Evolutionary conservation across 768 basidiomycete genomes (phyloP).

Genomic region (Phlegmacium glaucopus): DNA sequence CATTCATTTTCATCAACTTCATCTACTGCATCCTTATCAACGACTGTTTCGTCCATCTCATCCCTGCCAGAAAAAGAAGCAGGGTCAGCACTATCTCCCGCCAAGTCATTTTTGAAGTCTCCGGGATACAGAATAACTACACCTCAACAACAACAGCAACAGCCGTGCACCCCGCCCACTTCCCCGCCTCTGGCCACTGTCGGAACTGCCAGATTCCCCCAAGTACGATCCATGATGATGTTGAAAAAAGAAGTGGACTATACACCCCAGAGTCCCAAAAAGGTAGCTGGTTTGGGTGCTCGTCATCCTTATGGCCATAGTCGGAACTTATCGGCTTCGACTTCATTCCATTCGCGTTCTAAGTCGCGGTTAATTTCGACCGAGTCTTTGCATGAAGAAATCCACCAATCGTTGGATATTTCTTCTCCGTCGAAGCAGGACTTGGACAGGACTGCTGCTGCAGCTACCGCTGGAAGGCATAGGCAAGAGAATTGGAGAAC

Average conservation of each 20-base stretch:
- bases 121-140: conserved; percentile 12
- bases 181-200: conserved; percentile 19
- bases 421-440: no score
- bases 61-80: conserved; percentile 26
- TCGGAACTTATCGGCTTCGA: conserved; percentile 18
- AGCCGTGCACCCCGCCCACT: conserved; percentile 19
- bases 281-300: conserved; percentile 18
- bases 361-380: conserved; percentile 1
- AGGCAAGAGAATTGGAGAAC: conserved; percentile 39
- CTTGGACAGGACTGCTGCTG: conserved; percentile 7
- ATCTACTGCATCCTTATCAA: conserved; percentile 38
- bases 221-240: conserved; percentile 58
- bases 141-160: conserved; percentile 14
- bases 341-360: neutral
- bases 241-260: conserved; percentile 71
- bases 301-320: conserved; percentile 12
- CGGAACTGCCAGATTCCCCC: conserved; percentile 21
- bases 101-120: conserved; percentile 5
- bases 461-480: conserved; percentile 5
- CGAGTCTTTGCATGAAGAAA: no score
- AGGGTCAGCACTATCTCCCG: neutral
- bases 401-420: no score
- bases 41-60: conserved; percentile 39
- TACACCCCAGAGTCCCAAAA: conserved; percentile 69
- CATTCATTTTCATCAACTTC: conserved; percentile 41